Percentiles rank a stretch among this genome's conserved stretches.
Conservation (phyloP, 305 asterid species). For the Salvia sclarea region DNA sequence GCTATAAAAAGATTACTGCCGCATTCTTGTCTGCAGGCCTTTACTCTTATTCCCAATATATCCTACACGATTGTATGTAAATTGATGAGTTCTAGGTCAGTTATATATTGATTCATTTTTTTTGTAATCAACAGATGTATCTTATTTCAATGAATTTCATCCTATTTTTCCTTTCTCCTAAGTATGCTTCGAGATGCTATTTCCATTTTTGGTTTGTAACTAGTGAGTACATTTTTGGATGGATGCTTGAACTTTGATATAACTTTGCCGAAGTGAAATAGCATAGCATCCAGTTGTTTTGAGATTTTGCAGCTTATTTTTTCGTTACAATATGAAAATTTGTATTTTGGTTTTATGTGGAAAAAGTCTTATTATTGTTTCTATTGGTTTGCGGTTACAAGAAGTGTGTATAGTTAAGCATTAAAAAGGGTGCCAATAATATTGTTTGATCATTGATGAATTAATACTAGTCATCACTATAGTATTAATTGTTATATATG, state of each 20-base stretch:
- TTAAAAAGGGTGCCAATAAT: no score
- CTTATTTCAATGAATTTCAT: constrained; percentile 15
- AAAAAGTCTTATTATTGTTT: no score
- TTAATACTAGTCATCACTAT: no score
- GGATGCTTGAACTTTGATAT: background rate
- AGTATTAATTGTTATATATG: no score
- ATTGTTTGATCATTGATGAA: no score
- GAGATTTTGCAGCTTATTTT: no score
- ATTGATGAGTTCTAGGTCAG: constrained; percentile 31
- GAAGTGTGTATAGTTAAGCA: no score
- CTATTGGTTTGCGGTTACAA: no score
- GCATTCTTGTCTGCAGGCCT: constrained; percentile 21
- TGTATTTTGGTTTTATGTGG: no score
- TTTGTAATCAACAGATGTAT: background rate
- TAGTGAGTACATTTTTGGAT: background rate
- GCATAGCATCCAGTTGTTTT: background rate
- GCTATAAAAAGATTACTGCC: constrained; percentile 25
- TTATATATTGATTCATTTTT: constrained; percentile 37
- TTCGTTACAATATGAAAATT: no score
- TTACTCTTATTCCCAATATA: constrained; percentile 13
- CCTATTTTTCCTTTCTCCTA: background rate
- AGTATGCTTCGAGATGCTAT: background rate
- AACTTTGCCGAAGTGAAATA: background rate
- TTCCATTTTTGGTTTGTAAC: background rate
- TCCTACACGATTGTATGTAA: constrained; percentile 33